These are phyloP conservation scores for Arabis alpina DNA, from an alignment of 345 rosid genomes.

Conservation along the genomic window DNA sequence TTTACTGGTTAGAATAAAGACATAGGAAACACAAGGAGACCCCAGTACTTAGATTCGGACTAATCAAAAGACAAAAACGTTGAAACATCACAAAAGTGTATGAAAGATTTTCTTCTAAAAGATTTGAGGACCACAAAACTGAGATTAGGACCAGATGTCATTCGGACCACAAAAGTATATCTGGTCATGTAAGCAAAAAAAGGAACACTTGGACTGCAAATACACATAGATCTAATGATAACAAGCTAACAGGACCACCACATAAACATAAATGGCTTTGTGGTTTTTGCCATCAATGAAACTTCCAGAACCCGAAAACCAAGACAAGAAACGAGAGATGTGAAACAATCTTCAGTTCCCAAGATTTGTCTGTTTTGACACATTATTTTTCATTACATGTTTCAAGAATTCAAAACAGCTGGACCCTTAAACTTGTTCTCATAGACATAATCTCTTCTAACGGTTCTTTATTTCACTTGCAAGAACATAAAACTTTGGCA, in stretches of 20 bases:
- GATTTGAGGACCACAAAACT: constrained; percentile 41
- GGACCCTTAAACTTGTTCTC: constrained; percentile 24
- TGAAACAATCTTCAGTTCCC: constrained; percentile 40
- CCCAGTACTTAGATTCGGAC: constrained; percentile 34
- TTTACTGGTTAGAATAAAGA: constrained; percentile 18
- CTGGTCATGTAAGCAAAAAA: constrained; percentile 44
- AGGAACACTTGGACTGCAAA: constrained; percentile 44
- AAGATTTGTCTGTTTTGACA: constrained; percentile 39
- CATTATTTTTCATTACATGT: constrained; percentile 32
- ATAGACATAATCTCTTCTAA: constrained; percentile 7
- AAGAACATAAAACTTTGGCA: neutral
- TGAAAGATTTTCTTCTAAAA: constrained; percentile 37
- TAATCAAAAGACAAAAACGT: constrained; percentile 39
- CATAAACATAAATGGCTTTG: constrained; percentile 41
- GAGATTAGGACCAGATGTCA: constrained; percentile 41
- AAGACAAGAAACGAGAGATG: constrained; percentile 35
- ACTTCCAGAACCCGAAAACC: constrained; percentile 38
- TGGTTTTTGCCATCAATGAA: constrained; percentile 45
- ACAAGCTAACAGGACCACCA: constrained; percentile 45
- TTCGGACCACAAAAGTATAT: constrained; percentile 42
- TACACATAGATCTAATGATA: constrained; percentile 41
- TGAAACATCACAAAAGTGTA: constrained; percentile 40
- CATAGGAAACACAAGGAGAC: constrained; percentile 31
- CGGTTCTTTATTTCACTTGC: neutral
- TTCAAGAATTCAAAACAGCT: constrained; percentile 37